These are phyloP conservation scores for Fusarium sp. DNA, from an alignment of 2,329 filamentous ascomycete species.

Conservation along the genomic window DNA sequence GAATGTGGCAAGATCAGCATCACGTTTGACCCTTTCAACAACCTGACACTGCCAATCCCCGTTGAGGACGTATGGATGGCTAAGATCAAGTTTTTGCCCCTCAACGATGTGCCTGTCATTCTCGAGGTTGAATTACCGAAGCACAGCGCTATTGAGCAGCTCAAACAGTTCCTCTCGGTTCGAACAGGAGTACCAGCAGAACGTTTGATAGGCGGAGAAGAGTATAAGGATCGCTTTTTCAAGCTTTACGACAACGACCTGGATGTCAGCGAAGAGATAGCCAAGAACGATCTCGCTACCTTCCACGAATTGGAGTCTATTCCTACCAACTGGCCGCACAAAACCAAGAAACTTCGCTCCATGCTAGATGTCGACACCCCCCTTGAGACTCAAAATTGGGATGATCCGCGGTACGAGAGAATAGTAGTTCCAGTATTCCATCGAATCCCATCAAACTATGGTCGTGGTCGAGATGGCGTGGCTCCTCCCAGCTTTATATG, in stretches of 20 bases:
- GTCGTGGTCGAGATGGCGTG: slow-evolving; percentile 49
- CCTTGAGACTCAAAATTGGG: slow-evolving; percentile 62
- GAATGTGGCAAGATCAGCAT: slow-evolving; percentile 95
- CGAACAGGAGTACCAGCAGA: slow-evolving; percentile 74
- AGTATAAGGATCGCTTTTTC: slow-evolving; percentile 87
- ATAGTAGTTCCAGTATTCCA: slow-evolving; percentile 80
- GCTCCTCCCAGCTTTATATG: slow-evolving; percentile 78
- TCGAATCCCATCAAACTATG: slow-evolving; percentile 58
- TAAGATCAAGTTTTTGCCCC: slow-evolving; percentile 80
- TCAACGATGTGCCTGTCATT: slow-evolving; percentile 76
- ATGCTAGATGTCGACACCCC: slow-evolving; percentile 63
- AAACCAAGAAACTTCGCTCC: slow-evolving; percentile 64
- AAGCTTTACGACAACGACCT: slow-evolving; percentile 80
- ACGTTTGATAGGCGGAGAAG: slow-evolving; percentile 82
- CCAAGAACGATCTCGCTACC: slow-evolving; percentile 73
- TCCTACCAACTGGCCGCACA: slow-evolving; percentile 81
- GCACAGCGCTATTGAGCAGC: slow-evolving; percentile 73
- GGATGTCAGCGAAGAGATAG: slow-evolving; percentile 79
- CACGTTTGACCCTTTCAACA: slow-evolving; percentile 98
- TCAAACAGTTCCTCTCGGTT: slow-evolving; percentile 79
- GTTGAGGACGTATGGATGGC: slow-evolving; percentile 86
- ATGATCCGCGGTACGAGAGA: slow-evolving; percentile 72
- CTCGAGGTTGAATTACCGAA: slow-evolving; percentile 86
- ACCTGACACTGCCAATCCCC: slow-evolving; percentile 89
- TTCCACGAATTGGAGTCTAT: slow-evolving; percentile 81